Conservation (phyloP, 2,329 filamentous ascomycete genomes). For the Beauveria varroae region DNA sequence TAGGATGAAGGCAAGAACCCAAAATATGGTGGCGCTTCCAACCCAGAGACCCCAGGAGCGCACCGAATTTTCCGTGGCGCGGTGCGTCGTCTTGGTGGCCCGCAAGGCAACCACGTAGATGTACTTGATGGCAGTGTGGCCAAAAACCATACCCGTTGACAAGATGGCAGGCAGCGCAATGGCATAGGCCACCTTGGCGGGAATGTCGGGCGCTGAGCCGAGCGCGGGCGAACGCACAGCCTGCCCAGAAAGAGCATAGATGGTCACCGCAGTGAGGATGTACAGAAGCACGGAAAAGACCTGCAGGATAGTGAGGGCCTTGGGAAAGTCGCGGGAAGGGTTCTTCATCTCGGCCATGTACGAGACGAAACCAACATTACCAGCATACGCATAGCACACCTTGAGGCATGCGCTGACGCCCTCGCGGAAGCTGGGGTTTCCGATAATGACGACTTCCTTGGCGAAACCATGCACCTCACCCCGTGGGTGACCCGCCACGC, state of each 20-base stretch:
- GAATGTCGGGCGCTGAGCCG: slow-evolving; percentile 23
- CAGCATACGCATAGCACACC: slow-evolving; percentile 29
- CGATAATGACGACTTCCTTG: slow-evolving; percentile 23
- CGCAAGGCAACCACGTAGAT: slow-evolving; percentile 28
- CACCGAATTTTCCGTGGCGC: slow-evolving; percentile 25
- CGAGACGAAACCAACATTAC: slow-evolving; percentile 29
- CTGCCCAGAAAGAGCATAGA: slow-evolving; percentile 26
- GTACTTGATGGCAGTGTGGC: slow-evolving; percentile 26
- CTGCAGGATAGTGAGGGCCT: slow-evolving; percentile 24
- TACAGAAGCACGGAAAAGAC: slow-evolving; percentile 26
- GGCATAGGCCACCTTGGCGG: slow-evolving; percentile 27
- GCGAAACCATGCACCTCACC: slow-evolving; percentile 21
- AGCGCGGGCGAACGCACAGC: slow-evolving; percentile 26
- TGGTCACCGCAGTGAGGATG: slow-evolving; percentile 23
- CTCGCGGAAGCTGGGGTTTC: slow-evolving; percentile 23
- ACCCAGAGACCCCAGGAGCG: slow-evolving; percentile 30
- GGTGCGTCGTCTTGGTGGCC: slow-evolving; percentile 23
- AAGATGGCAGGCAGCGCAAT: slow-evolving; percentile 24
- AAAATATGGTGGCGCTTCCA: slow-evolving; percentile 25
- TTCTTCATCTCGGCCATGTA: slow-evolving; percentile 29
- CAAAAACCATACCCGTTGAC: slow-evolving; percentile 24
- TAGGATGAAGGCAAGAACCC: slow-evolving; percentile 27
- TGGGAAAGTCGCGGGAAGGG: slow-evolving; percentile 24
- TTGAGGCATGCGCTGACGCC: slow-evolving; percentile 27
- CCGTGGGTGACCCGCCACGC: slow-evolving; percentile 21